Base-by-base conservation (phyloP, 2,329 filamentous ascomycete genomes). In the Xylariomycetidae sp. region DNA sequence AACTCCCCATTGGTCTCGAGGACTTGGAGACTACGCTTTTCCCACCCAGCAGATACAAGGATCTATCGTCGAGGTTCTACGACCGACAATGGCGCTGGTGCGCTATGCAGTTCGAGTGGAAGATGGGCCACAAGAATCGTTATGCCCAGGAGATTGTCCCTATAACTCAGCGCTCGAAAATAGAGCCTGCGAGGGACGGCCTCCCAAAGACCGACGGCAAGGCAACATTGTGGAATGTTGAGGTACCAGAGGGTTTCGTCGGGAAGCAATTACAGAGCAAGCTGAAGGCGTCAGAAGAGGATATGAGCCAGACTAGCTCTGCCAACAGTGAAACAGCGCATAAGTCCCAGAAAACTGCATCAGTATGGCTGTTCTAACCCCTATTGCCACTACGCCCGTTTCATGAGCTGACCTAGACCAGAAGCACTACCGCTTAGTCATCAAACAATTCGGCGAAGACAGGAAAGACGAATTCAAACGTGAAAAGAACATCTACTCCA, bases 401-500 rank as follows among this genome's bases (percentile, higher is more conserved):
- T 9, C n/a, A n/a, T 9, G 8, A 9, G 29, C 29, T 24, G 22
- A 25, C 7, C 10, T n/a, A 17, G 10, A 13, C 10, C 17, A 4
- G 14, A 14, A 36, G 27, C 26, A 30, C 9, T 39, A 35, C 14
- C 31, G 15, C 24, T 22, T 40, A 14, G 36, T 31, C 12, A 22
- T 48, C 15, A 42, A 41, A 12, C 38, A 39, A 2, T 44, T 45
- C 17, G 25, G 25, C 6, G 19, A 27, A 10, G 26, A 35, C 7
- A 25, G 32, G 3, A 30, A 31, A 10, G n/a, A 35, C 0, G 27
- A 48, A 3, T 63, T 47, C 34, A 39, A 53, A 1, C 17, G 35
- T 4, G 59, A 63, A 37, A 52, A 38, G 17, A 23, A 46, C 1
- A 56, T 57, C 3, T 62, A 58, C 23, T 29, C 29, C 1, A 47